Evolutionary conservation across 345 rosid genomes (phyloP).

Genomic region (Cochlearia excelsa): DNA sequence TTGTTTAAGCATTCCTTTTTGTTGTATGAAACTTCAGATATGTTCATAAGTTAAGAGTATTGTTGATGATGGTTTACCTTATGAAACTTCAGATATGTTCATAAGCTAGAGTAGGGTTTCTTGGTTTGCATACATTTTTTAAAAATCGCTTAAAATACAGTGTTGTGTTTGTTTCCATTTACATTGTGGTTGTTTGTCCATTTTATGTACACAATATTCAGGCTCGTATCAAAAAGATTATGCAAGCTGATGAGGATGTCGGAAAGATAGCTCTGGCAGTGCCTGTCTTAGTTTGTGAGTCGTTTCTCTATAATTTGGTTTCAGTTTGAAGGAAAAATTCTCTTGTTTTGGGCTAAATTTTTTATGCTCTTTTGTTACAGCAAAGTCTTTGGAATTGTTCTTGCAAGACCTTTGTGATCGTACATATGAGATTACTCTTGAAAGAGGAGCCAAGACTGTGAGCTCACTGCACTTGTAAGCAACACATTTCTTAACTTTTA

Average conservation of each 20-base stretch:
- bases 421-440: slow-evolving; percentile 88
- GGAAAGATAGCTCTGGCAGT: slow-evolving; percentile 98
- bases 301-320: neutral
- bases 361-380: slow-evolving; percentile 40
- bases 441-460: slow-evolving; percentile 97
- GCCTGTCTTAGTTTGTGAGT: slow-evolving; percentile 98
- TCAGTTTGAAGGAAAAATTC: neutral
- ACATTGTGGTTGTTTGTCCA: neutral
- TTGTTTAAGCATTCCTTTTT: too few species aligned
- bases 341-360: slow-evolving; percentile 26
- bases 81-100: neutral
- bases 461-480: slow-evolving; percentile 92
- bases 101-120: slow-evolving; percentile 6
- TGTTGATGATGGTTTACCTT: slow-evolving; percentile 10
- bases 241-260: slow-evolving; percentile 99
- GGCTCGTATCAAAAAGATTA: slow-evolving; percentile 97
- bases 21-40: neutral
- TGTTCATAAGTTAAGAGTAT: neutral
- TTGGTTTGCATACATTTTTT: too few species aligned
- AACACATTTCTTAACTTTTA: neutral
- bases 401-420: slow-evolving; percentile 98
- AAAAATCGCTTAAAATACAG: neutral
- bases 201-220: slow-evolving; percentile 30
- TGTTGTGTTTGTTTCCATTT: neutral
- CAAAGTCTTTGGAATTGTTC: slow-evolving; percentile 95